These are phyloP conservation scores for Psilocybe sp. DNA, from an alignment of 768 basidiomycete species.

Conservation along the genomic window DNA sequence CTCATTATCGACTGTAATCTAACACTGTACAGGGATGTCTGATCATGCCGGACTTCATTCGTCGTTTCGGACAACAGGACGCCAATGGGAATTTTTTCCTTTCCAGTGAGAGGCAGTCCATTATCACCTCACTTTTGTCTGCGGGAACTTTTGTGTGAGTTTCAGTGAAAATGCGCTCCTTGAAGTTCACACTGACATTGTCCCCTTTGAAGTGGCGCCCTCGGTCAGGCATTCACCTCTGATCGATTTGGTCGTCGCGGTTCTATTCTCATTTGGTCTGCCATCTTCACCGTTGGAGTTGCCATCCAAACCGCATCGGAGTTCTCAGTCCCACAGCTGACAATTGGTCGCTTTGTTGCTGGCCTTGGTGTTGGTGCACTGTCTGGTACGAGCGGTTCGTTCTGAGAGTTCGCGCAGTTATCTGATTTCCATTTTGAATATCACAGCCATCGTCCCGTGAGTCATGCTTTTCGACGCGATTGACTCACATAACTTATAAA, in stretches of 20 bases:
- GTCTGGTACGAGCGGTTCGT: slow-evolving; percentile 43
- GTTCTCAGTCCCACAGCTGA: slow-evolving; percentile 60
- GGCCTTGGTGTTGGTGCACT: slow-evolving; percentile 77
- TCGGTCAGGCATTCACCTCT: slow-evolving; percentile 71
- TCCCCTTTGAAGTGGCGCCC: slow-evolving; percentile 44
- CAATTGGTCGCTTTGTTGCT: slow-evolving; percentile 70
- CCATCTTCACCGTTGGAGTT: slow-evolving; percentile 67
- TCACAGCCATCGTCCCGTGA: slow-evolving; percentile 50
- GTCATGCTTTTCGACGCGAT: slow-evolving; percentile 10
- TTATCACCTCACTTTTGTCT: slow-evolving; percentile 76
- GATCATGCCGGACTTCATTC: slow-evolving; percentile 76
- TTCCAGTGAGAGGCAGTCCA: slow-evolving; percentile 63
- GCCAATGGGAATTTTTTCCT: slow-evolving; percentile 47
- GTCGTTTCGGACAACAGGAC: slow-evolving; percentile 58
- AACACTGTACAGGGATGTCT: slow-evolving; percentile 55
- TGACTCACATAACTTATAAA: slow-evolving; percentile 18
- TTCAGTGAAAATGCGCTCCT: not conserved
- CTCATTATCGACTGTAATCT: not conserved
- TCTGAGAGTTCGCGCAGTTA: not conserved
- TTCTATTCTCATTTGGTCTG: slow-evolving; percentile 75
- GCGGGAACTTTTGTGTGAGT: slow-evolving; percentile 63
- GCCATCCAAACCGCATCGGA: slow-evolving; percentile 68
- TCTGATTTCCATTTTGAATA: not conserved
- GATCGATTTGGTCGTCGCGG: slow-evolving; percentile 70
- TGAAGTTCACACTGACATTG: slow-evolving; percentile 6